A percentile compares a stretch with the other conserved stretches of the same genome.
Conservation (phyloP, 352 stramenopile species). For the Phytophthora capsici region DNA sequence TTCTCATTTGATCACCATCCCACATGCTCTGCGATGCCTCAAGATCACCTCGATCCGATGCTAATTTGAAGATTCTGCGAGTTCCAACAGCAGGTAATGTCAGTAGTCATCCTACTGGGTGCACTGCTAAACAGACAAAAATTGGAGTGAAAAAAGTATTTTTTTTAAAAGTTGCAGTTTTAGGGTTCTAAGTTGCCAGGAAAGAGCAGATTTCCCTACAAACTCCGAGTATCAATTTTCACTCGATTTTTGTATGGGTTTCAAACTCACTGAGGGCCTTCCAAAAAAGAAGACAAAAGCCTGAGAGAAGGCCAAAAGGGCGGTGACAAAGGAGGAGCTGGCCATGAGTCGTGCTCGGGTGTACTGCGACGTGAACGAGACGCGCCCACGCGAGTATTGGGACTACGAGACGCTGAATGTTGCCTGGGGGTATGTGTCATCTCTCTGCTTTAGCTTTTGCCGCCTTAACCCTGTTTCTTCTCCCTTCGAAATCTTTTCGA, state of each 20-base stretch:
- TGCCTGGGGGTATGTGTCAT: conserved; percentile 88
- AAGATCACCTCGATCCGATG: no score
- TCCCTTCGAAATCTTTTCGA: conserved; percentile 34
- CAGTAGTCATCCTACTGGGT: no score
- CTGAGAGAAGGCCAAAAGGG: conserved; percentile 24
- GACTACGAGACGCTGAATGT: conserved; percentile 99
- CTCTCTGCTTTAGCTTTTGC: background rate
- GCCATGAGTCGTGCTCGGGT: conserved; percentile 83
- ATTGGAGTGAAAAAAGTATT: no score
- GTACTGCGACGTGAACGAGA: conserved; percentile 96
- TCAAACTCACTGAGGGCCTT: conserved; percentile 30
- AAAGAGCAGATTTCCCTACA: background rate
- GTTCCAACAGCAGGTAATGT: no score
- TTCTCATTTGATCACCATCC: no score
- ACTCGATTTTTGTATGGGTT: conserved; percentile 20
- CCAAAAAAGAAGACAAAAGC: conserved; percentile 35
- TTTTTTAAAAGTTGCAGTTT: background rate
- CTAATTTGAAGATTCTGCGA: no score
- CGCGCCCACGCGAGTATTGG: conserved; percentile 98
- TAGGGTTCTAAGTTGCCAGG: background rate
- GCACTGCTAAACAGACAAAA: no score
- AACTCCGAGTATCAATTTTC: conserved; percentile 5
- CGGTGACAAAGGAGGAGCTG: conserved; percentile 16
- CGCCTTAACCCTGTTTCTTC: background rate
- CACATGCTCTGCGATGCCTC: no score